A percentile compares a stretch with the other conserved stretches of the same genome.
phyloP scores from a whole-genome alignment of 148 eudicot genomes.

The Rheum nobile region DNA sequence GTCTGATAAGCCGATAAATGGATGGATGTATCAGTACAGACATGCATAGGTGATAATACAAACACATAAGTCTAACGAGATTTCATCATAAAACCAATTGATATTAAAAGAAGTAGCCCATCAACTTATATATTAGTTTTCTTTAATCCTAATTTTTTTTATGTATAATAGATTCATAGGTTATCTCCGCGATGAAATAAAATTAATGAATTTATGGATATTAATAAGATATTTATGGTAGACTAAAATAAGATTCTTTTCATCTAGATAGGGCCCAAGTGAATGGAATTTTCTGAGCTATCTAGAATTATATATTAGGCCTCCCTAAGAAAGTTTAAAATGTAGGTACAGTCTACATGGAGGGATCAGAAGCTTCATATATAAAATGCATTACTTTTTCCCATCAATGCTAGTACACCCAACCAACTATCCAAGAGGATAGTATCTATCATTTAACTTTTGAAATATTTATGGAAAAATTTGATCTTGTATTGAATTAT shows the following conservation, averaged over 20 bases:
- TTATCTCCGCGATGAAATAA: no score
- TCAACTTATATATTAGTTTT: no score
- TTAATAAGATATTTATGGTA: not conserved
- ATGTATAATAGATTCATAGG: no score
- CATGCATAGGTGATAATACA: no score
- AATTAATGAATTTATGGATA: not conserved
- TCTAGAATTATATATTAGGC: not conserved
- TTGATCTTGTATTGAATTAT: not conserved
- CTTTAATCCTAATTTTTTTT: no score
- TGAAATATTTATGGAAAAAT: not conserved
- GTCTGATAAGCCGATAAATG: no score
- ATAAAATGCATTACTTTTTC: not conserved
- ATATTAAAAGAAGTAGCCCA: no score
- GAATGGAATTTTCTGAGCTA: not conserved
- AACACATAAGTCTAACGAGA: no score
- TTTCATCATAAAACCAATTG: no score
- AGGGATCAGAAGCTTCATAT: not conserved
- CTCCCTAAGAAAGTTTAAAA: not conserved
- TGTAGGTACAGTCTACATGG: not conserved
- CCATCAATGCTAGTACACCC: not conserved
- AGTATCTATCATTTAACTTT: not conserved
- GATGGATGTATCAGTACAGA: no score
- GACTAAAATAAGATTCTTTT: not conserved
- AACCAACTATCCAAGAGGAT: constrained; percentile 2
- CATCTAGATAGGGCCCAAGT: not conserved